Evolutionary conservation across 371 early-diverging fungal genomes (phyloP).

Genomic region (Smittium culicis): DNA sequence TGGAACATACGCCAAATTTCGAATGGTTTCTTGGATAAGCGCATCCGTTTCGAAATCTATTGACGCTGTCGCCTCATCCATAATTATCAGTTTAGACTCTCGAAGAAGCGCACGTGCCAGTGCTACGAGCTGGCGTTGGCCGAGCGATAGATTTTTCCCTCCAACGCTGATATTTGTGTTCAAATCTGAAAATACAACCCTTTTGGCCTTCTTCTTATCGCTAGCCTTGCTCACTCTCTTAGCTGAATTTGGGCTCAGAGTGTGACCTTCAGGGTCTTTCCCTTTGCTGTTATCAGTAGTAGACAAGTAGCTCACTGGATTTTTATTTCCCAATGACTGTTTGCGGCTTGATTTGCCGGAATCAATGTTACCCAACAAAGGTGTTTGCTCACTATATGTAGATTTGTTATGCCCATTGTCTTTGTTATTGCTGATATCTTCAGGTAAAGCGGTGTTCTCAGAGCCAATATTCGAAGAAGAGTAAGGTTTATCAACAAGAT

Average conservation of each 20-base stretch:
- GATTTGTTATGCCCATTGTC: no score
- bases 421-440: no score
- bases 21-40: conserved; percentile 53
- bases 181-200: conserved; percentile 11
- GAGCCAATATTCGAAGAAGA: no score
- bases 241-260: no score
- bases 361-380: no score
- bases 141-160: conserved; percentile 74
- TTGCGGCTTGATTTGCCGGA: no score
- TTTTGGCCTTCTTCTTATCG: neutral
- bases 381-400: no score
- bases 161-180: conserved; percentile 51
- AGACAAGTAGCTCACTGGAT: no score
- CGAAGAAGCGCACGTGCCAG: conserved; percentile 74
- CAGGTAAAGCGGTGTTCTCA: no score
- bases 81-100: conserved; percentile 53
- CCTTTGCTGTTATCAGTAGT: no score
- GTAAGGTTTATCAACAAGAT: neutral
- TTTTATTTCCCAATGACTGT: no score
- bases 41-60: conserved; percentile 57
- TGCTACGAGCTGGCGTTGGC: conserved; percentile 82
- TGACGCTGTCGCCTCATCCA: conserved; percentile 83
- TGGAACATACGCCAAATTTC: conserved; percentile 39
- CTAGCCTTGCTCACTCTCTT: neutral
- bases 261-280: no score